Evolutionary conservation across 2,329 filamentous ascomycete genomes (phyloP), one percentile per base, ranked within the genome.

Genomic region (Seiridium unicorne): DNA sequence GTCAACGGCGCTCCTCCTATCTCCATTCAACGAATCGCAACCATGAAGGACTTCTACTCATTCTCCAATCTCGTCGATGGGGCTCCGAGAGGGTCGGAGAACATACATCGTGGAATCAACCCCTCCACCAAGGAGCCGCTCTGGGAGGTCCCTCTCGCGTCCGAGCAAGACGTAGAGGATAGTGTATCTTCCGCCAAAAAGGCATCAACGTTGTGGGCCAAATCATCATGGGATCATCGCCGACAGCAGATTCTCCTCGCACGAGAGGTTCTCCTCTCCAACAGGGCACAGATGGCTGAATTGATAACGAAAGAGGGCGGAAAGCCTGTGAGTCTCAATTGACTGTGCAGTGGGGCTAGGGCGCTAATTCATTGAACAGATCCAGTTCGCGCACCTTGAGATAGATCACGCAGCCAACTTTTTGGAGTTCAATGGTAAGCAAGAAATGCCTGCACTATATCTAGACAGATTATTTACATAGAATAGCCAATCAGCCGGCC

Each of bases 271-370:
- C 18, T 55, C 3, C 26, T 44, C 9, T 36, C 44, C 26, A 44
- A 55, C n/a, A 46, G 44, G 38, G 38, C 38, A 13, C 11, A 55
- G 11, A 55, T 55, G 53, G 53, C 53, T 9, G 53, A 44, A 10
- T 34, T 67, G 9, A 36, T 65, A 1, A 58, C 61, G n/a, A 64
- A 55, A 40, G 66, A 68, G 42, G 51, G 58, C 13, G 67, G 66
- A 31, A 62, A 64, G 26, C 48, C 65, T 8, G 65, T 66, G 6
- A 48, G 65, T 60, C 11, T 38, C 5, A 6, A 13, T 5, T 5
- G 7, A n/a, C n/a, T 44, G 26, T 1, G 3, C 7, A 11, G 9
- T 55, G 40, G n/a, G 3, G 4, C 26, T 9, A 38, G n/a, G 3
- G 26, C 11, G 40, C 53, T 55, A 10, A 55, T 32, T 31, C 18